Evolutionary conservation across 345 rosid species (phyloP).

Genomic region (Murraya paniculata): DNA sequence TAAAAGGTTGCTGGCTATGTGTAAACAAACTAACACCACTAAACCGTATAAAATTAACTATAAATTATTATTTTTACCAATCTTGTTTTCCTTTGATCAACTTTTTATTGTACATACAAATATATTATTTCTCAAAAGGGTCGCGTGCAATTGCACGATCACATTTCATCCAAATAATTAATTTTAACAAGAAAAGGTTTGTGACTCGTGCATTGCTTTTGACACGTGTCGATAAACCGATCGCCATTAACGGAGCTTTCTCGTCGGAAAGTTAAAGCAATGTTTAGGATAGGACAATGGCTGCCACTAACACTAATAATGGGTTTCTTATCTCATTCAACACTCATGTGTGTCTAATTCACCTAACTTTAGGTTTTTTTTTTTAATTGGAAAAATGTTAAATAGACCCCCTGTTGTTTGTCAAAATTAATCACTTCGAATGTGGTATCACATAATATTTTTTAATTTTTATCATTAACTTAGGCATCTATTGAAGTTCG

Average conservation of each 20-base stretch:
- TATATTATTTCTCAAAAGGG: constrained; percentile 3
- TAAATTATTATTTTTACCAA: neutral
- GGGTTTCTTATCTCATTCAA: constrained; percentile 9
- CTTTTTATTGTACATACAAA: neutral
- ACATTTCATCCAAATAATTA: constrained; percentile 1
- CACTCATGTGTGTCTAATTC: neutral
- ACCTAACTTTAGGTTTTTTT: constrained; percentile 7
- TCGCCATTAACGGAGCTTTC: constrained; percentile 11
- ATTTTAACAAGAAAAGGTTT: neutral
- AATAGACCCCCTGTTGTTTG: no score
- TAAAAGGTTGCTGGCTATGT: constrained; percentile 2
- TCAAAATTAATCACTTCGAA: no score
- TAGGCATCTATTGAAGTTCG: no score
- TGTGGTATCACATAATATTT: no score
- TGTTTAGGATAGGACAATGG: constrained; percentile 2
- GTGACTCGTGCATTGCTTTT: neutral
- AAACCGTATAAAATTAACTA: neutral
- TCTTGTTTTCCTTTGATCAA: neutral
- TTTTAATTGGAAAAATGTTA: neutral
- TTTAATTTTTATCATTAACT: no score
- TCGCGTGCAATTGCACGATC: constrained; percentile 22
- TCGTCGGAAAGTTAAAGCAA: constrained; percentile 10
- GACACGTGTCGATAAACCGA: constrained; percentile 15
- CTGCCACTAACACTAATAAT: constrained; percentile 11
- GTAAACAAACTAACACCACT: constrained; percentile 16